Conservation (phyloP, 768 basidiomycete species). For the Agaricus sinodeliciosus region DNA sequence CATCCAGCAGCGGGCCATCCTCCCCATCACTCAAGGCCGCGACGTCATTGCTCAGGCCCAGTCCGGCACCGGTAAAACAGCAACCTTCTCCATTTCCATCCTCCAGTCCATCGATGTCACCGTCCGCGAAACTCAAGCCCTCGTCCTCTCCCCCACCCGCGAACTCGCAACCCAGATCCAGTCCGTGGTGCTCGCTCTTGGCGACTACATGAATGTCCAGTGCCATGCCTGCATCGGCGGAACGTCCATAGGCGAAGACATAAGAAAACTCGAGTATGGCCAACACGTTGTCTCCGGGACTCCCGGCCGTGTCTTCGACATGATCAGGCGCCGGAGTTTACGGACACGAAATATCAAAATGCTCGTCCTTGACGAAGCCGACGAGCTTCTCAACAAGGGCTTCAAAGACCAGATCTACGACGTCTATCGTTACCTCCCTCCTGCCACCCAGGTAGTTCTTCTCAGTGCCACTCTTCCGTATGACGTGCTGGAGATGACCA, state of each 20-base stretch:
- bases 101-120: slow-evolving; percentile 96
- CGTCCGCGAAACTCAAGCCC: slow-evolving; percentile 91
- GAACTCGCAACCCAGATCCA: slow-evolving; percentile 99
- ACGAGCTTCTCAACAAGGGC: slow-evolving; percentile 94
- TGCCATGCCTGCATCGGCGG: slow-evolving; percentile 99
- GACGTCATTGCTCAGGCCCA: slow-evolving; percentile 99
- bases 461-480: slow-evolving; percentile 94
- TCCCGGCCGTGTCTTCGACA: slow-evolving; percentile 97
- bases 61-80: slow-evolving; percentile 99
- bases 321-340: slow-evolving; percentile 92
- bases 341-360: slow-evolving; percentile 98
- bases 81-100: slow-evolving; percentile 96
- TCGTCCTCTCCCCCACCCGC: slow-evolving; percentile 96
- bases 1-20: slow-evolving; percentile 96
- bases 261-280: slow-evolving; percentile 93
- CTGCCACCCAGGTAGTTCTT: slow-evolving; percentile 94
- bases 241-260: slow-evolving; percentile 95
- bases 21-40: slow-evolving; percentile 91
- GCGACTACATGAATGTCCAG: slow-evolving; percentile 99
- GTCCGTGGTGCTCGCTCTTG: slow-evolving; percentile 91
- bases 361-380: slow-evolving; percentile 91
- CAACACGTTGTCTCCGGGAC: slow-evolving; percentile 98
- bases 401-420: slow-evolving; percentile 99
- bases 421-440: slow-evolving; percentile 95
- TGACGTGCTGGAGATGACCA: slow-evolving; percentile 98